Percentiles rank a stretch among this genome's conserved stretches.
These are phyloP conservation scores for Monosporascus sp. DNA, from an alignment of 2,329 filamentous ascomycete species.

Conservation along the genomic window DNA sequence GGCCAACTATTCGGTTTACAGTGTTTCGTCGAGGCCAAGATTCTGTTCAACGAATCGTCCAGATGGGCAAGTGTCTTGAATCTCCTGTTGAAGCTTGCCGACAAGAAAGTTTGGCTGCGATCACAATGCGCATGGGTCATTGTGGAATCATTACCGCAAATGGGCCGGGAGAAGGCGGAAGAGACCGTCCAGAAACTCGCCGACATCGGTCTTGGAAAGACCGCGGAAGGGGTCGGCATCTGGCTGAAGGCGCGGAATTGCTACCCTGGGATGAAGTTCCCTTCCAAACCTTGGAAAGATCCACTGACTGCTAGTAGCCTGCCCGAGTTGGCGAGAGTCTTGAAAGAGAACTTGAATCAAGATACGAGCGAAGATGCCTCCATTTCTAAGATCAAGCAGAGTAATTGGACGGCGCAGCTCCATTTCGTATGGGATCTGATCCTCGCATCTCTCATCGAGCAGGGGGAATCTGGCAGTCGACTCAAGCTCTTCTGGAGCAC, in stretches of 20 bases:
- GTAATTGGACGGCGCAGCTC: constrained; percentile 72
- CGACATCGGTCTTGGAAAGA: constrained; percentile 64
- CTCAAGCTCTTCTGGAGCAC: constrained; percentile 82
- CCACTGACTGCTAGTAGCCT: constrained; percentile 68
- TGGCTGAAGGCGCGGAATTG: constrained; percentile 68
- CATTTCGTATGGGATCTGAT: constrained; percentile 87
- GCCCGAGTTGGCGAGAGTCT: constrained; percentile 63
- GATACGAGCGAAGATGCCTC: constrained; percentile 41
- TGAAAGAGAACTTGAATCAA: constrained; percentile 68
- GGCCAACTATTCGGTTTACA: constrained; percentile 85
- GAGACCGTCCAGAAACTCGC: constrained; percentile 58
- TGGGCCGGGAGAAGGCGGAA: constrained; percentile 53
- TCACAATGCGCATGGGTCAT: constrained; percentile 83
- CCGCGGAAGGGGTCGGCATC: constrained; percentile 82
- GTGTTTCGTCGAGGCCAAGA: constrained; percentile 73
- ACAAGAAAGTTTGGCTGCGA: constrained; percentile 82
- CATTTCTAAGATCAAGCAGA: constrained; percentile 52
- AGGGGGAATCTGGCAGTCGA: constrained; percentile 27
- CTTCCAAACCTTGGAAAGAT: constrained; percentile 70
- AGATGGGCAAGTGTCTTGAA: constrained; percentile 66
- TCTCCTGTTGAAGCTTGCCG: constrained; percentile 66
- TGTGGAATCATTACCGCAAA: constrained; percentile 64
- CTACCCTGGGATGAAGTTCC: constrained; percentile 61
- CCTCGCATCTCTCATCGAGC: constrained; percentile 47
- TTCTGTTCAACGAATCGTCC: constrained; percentile 57